These are phyloP conservation scores for Panellus pusillus DNA, from an alignment of 768 basidiomycete genomes.

Conservation along the genomic window DNA sequence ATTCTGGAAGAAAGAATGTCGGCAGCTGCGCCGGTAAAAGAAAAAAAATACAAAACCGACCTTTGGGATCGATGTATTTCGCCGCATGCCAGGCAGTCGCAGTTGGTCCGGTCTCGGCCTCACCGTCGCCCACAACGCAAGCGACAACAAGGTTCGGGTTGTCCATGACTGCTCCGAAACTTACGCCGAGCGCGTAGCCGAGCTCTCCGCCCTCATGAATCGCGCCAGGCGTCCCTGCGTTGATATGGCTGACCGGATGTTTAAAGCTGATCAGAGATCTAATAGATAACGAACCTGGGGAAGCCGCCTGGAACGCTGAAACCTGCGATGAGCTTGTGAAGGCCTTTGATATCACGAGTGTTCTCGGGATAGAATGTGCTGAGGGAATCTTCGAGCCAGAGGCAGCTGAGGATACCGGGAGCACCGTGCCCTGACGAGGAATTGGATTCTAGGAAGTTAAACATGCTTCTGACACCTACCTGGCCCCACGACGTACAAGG, in stretches of 20 bases:
- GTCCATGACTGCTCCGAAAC: slow-evolving; percentile 91
- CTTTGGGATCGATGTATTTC: slow-evolving; percentile 83
- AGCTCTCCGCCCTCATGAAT: slow-evolving; percentile 94
- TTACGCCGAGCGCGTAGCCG: slow-evolving; percentile 83
- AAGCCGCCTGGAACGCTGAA: slow-evolving; percentile 87
- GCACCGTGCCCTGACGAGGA: slow-evolving; percentile 68
- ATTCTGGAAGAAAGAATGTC: slow-evolving; percentile 44
- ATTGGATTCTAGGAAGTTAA: background rate
- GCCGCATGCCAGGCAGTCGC: slow-evolving; percentile 81
- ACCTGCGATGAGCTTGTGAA: slow-evolving; percentile 64
- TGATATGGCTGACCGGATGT: slow-evolving; percentile 73
- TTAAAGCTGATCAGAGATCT: too few relatives aligned
- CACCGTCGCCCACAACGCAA: slow-evolving; percentile 87
- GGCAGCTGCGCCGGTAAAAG: too few relatives aligned
- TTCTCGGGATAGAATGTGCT: slow-evolving; percentile 57
- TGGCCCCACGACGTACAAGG: slow-evolving; percentile 80
- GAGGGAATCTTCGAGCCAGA: slow-evolving; percentile 83
- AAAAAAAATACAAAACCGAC: too few relatives aligned
- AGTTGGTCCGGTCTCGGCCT: slow-evolving; percentile 80
- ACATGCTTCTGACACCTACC: slow-evolving; percentile 36
- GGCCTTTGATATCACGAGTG: slow-evolving; percentile 54
- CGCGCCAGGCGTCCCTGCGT: slow-evolving; percentile 83
- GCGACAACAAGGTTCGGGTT: slow-evolving; percentile 81
- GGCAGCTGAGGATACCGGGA: slow-evolving; percentile 80
- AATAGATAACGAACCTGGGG: slow-evolving; percentile 61